These are phyloP conservation scores for Melanogaster broomeanus DNA, from an alignment of 768 basidiomycete species.

Conservation along the genomic window DNA sequence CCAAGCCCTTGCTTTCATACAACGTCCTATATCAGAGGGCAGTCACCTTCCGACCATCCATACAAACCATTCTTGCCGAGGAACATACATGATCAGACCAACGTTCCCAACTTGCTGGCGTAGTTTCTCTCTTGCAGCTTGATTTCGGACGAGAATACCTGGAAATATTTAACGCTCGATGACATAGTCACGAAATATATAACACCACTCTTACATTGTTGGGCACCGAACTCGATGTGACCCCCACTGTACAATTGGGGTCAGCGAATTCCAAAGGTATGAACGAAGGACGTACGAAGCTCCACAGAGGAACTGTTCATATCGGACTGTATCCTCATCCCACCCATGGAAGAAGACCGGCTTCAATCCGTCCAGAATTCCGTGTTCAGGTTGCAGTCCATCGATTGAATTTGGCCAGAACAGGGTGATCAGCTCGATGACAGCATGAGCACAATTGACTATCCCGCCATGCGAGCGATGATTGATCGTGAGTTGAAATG, in stretches of 20 bases:
- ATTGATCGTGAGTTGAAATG: conserved; percentile 63
- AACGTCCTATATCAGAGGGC: conserved; percentile 21
- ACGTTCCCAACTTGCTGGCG: conserved; percentile 55
- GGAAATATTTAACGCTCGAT: not conserved
- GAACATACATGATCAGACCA: conserved; percentile 57
- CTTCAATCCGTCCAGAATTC: conserved; percentile 51
- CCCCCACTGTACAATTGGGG: conserved; percentile 37
- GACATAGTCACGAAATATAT: not conserved
- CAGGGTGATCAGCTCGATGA: conserved; percentile 60
- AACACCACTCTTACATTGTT: conserved; percentile 51
- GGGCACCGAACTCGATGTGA: conserved; percentile 59
- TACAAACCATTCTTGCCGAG: not conserved
- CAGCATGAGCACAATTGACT: conserved; percentile 64
- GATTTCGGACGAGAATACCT: conserved; percentile 74
- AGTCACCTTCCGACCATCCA: not conserved
- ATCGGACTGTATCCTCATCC: conserved; percentile 42
- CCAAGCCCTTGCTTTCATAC: conserved; percentile 34
- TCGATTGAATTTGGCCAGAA: conserved; percentile 73
- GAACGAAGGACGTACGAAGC: conserved; percentile 36
- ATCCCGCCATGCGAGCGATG: conserved; percentile 76
- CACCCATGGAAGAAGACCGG: conserved; percentile 60
- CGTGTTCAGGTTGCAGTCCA: conserved; percentile 52
- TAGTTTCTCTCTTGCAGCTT: conserved; percentile 49
- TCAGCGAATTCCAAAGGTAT: conserved; percentile 6
- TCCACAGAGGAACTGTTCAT: conserved; percentile 61